Conservation (phyloP, 257 asterid species). For the Solanum sitiens region DNA sequence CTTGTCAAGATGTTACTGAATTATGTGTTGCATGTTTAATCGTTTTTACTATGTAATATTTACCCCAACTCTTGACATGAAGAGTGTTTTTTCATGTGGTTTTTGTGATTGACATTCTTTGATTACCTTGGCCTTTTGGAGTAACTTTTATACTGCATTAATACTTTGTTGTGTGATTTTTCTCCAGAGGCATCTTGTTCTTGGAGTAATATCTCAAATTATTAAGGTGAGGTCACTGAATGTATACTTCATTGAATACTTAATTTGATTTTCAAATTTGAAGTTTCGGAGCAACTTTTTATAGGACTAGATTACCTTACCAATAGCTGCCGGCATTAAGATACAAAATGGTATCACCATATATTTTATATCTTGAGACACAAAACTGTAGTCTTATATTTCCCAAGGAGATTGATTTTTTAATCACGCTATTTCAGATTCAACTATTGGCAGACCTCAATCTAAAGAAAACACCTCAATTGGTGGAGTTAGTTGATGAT, state of each 20-base stretch:
- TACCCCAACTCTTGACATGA: neutral
- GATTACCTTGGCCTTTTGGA: neutral
- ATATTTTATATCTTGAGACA: neutral
- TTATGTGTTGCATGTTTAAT: neutral
- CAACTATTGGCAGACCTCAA: conserved; percentile 95
- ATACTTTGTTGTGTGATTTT: conserved; percentile 7
- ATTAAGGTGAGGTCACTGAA: conserved; percentile 58
- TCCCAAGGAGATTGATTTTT: neutral
- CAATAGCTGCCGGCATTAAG: neutral
- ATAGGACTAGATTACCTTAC: neutral
- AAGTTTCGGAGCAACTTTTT: neutral
- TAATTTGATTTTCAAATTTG: neutral
- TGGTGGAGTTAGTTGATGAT: conserved; percentile 91
- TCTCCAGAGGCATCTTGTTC: conserved; percentile 96
- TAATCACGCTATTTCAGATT: neutral
- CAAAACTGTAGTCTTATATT: neutral
- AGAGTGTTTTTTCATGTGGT: neutral
- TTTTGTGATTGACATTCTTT: neutral
- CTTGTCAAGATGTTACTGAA: neutral
- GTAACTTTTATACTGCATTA: conserved; percentile 1
- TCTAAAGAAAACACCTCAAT: conserved; percentile 81
- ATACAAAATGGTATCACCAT: neutral
- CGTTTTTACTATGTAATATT: neutral
- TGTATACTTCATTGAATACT: neutral
- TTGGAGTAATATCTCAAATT: conserved; percentile 90